A percentile compares a stretch with the other conserved stretches of the same genome.
Evolutionary conservation across 495 filamentous ascomycete genomes (phyloP).

Genomic region (Penicillium parvum): DNA sequence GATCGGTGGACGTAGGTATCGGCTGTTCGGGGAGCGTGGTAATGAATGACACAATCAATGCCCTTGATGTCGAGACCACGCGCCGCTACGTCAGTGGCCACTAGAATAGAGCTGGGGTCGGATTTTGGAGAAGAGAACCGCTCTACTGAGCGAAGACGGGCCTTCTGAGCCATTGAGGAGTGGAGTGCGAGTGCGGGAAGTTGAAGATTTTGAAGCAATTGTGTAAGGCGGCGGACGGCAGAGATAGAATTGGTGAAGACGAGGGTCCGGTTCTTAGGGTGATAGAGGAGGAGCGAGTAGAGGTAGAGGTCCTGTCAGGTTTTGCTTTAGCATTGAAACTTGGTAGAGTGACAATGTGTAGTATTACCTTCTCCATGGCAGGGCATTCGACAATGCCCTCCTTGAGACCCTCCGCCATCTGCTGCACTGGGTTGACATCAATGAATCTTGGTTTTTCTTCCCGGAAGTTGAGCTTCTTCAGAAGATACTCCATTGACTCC

Average conservation of each 20-base stretch:
- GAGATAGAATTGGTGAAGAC: slow-evolving; percentile 96
- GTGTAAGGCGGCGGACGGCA: slow-evolving; percentile 80
- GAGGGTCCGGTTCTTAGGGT: slow-evolving; percentile 72
- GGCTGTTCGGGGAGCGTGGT: slow-evolving; percentile 87
- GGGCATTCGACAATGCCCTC: slow-evolving; percentile 90
- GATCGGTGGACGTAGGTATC: slow-evolving; percentile 95
- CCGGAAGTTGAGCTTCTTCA: slow-evolving; percentile 84
- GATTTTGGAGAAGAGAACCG: slow-evolving; percentile 68
- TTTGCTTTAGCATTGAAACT: slow-evolving; percentile 1
- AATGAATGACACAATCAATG: slow-evolving; percentile 85
- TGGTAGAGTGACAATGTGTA: neutral
- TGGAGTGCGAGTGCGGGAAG: slow-evolving; percentile 77
- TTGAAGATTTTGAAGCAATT: slow-evolving; percentile 77
- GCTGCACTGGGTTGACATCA: slow-evolving; percentile 79
- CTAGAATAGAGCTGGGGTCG: slow-evolving; percentile 62
- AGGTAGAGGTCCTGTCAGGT: slow-evolving; percentile 75
- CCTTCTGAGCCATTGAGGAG: slow-evolving; percentile 93
- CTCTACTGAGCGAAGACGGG: slow-evolving; percentile 88
- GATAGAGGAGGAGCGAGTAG: slow-evolving; percentile 79
- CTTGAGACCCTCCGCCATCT: slow-evolving; percentile 80
- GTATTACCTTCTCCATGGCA: slow-evolving; percentile 78
- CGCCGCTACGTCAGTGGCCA: slow-evolving; percentile 96
- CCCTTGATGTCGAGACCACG: slow-evolving; percentile 89
- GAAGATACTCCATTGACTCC: slow-evolving; percentile 87
- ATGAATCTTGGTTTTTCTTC: slow-evolving; percentile 82